Base-by-base conservation (phyloP, 2,329 filamentous ascomycete genomes). In the Verticillium tricorpus region DNA sequence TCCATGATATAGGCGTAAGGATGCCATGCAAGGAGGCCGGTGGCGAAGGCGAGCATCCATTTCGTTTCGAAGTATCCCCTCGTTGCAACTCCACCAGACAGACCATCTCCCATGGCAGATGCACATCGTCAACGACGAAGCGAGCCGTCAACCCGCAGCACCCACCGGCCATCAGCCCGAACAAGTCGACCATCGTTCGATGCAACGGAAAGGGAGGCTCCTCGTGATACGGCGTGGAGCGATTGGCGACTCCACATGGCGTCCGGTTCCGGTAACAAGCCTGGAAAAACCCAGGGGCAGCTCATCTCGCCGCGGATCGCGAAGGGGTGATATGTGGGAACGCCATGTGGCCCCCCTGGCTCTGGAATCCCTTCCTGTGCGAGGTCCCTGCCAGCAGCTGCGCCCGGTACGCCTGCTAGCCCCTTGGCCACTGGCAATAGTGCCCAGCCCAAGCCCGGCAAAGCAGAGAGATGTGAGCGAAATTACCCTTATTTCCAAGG, bases 291-390 rank as follows among this genome's bases (percentile, higher is more conserved):
- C 57, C 19, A 50, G 57, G 57, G 57, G 32, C 56, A 17, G 28
- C 37, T 58, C 37, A 31, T 22, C 56, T 40, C 34, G 56, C 56
- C 31, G 37, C 25, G 57, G 57, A 58, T 58, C 57, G 39, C 31
- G 45, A 50, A 58, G 39, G 57, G 57, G 37, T 7, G 45, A 32
- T 28, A 50, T 39, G 39, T 32, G 57, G 25, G 22, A 39, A 28
- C 11, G 57, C 57, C 57, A 58, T 58, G 57, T 58, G 57, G 57
- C 57, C 31, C 57, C 56, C 57, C 57, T 58, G 57, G 57, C 25
- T 22, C 14, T 22, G 35, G 55, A 37, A 39, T 40, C 25, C n/a
- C 15, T 28, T 58, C 35, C 34, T 50, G 37, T 28, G 37, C 25
- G 57, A 37, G 19, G 45, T 52, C 11, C 37, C 45, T 52, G 19